A percentile compares a stretch with the other conserved stretches of the same genome.
These are phyloP conservation scores for Spongospora subterranea DNA, from an alignment of 208 protist genomes.

Conservation along the genomic window DNA sequence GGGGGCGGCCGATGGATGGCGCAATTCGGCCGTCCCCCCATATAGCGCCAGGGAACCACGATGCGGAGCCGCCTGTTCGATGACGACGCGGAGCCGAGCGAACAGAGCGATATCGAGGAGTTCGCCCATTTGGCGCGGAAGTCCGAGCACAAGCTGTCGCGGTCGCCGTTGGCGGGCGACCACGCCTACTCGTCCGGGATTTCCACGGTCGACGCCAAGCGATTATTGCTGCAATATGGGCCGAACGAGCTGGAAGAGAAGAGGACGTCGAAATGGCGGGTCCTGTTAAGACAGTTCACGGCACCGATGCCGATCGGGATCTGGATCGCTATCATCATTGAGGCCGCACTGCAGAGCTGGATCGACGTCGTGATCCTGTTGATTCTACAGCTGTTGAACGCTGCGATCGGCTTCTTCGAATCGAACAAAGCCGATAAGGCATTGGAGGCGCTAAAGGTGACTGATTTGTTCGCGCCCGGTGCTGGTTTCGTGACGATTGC, in stretches of 20 bases:
- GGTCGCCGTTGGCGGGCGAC: too few species aligned
- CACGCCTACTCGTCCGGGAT: too few species aligned
- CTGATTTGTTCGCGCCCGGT: background rate
- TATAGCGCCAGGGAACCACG: too few species aligned
- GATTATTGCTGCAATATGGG: conserved; percentile 64
- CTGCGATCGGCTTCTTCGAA: conserved; percentile 85
- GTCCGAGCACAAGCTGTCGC: too few species aligned
- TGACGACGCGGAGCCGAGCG: too few species aligned
- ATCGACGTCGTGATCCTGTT: conserved; percentile 76
- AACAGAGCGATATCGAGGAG: too few species aligned
- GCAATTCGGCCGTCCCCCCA: too few species aligned
- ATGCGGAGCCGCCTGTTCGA: too few species aligned
- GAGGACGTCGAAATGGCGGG: conserved; percentile 51
- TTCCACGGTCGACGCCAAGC: background rate
- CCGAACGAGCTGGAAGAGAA: conserved; percentile 71
- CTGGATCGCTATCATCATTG: conserved; percentile 75
- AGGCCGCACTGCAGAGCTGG: conserved; percentile 72
- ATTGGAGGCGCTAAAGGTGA: conserved; percentile 83
- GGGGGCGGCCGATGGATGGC: too few species aligned
- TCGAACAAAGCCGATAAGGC: conserved; percentile 88
- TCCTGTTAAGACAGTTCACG: conserved; percentile 67
- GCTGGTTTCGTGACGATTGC: background rate
- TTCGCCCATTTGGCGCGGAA: too few species aligned
- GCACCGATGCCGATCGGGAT: conserved; percentile 70
- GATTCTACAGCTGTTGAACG: conserved; percentile 75